These are phyloP conservation scores for Epichloe aotearoae DNA, from an alignment of 2,329 filamentous ascomycete genomes.

Conservation along the genomic window DNA sequence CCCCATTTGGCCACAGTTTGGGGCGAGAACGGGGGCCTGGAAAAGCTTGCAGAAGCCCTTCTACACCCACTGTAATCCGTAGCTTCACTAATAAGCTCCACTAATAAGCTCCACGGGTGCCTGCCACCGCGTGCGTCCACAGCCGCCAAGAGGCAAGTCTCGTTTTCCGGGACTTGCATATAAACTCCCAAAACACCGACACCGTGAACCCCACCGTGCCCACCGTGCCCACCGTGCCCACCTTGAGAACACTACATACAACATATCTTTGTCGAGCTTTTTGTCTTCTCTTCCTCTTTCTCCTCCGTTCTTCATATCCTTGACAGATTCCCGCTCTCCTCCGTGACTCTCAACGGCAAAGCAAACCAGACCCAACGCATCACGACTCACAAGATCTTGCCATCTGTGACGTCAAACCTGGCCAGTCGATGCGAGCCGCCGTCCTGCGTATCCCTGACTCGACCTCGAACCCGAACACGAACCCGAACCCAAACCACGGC, in stretches of 20 bases:
- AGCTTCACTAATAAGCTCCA: neutral
- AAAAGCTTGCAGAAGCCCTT: neutral
- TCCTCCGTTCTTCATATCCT: neutral
- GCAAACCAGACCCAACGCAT: neutral
- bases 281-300: neutral
- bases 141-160: neutral
- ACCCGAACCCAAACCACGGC: neutral
- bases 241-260: neutral
- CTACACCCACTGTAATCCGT: too few relatives aligned
- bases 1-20: neutral
- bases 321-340: neutral
- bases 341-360: neutral
- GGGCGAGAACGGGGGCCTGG: neutral
- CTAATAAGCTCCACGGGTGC: too few relatives aligned
- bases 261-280: neutral
- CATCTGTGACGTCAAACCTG: conserved; percentile 1
- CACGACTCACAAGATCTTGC: neutral
- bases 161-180: neutral
- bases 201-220: neutral
- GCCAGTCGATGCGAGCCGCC: neutral
- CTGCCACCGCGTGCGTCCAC: neutral
- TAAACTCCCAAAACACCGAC: conserved; percentile 1
- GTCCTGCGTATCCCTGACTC: neutral
- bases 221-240: neutral
- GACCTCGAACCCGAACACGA: neutral